Evolutionary conservation across 331 rosid genomes (phyloP).

Genomic region (Acacia pycnantha): DNA sequence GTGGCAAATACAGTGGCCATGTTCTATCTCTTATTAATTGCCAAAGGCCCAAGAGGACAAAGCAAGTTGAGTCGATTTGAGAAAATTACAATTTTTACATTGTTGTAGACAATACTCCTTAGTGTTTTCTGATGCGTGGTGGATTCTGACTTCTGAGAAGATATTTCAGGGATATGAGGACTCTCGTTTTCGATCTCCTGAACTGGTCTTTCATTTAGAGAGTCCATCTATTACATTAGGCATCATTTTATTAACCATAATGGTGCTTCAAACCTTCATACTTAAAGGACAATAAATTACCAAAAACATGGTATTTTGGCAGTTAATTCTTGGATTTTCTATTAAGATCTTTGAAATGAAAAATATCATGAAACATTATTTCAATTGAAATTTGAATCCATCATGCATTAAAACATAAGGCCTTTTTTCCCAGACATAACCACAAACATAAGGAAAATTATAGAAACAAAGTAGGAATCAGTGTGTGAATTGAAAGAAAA

Average conservation of each 20-base stretch:
- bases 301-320: no score
- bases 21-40: conserved; percentile 37
- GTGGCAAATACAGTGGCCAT: background rate
- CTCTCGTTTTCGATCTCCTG: conserved; percentile 45
- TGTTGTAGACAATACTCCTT: conserved; percentile 39
- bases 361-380: no score
- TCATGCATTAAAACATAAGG: no score
- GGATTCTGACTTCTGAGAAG: conserved; percentile 28
- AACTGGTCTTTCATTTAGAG: conserved; percentile 38
- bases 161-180: conserved; percentile 34
- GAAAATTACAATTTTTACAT: conserved; percentile 60
- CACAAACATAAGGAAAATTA: no score
- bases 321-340: no score
- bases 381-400: no score
- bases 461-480: no score
- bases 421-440: no score
- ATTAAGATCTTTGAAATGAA: no score
- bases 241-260: conserved; percentile 10
- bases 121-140: conserved; percentile 17
- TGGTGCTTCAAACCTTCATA: no score
- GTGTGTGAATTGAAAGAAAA: no score
- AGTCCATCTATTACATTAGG: conserved; percentile 46
- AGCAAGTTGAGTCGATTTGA: conserved; percentile 79
- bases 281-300: no score
- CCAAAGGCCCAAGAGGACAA: conserved; percentile 79